Base-by-base conservation (phyloP, 352 stramenopile genomes). In the Halophytophthora batemanensis region DNA sequence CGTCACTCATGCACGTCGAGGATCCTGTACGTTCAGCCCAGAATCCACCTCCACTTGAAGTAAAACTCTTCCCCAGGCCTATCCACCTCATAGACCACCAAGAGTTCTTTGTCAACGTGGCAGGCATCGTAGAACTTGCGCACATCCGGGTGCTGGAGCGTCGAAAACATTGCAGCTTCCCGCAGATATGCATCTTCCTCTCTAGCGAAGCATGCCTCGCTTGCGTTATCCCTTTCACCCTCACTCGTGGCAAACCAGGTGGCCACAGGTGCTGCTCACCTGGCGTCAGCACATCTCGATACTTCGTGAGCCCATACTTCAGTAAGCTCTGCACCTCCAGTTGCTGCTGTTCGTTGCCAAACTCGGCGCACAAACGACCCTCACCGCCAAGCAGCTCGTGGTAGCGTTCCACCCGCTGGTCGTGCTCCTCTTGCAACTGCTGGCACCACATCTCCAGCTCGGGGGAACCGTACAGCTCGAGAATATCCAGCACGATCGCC, bases 71-170 rank as follows among this genome's bases (percentile, higher is more conserved):
- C 4, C 17, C 19, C 44, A 17, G 14, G 5, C n/a, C 35, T 34
- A n/a, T n/a, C n/a, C n/a, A n/a, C n/a, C n/a, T n/a, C n/a, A 21
- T 43, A 25, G 11, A 36, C 23, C 13, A 52, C 23, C 12, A 52
- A 40, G 7, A 34, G n/a, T 8, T 34, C 22, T 3, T 53, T 38
- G 43, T 51, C 48, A 12, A 66, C 50, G 28, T 70, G 61, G 18
- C 51, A 70, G 1, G 51, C 61, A 1, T 51, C 61, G 14, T 51
- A 61, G 10, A 70, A 34, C 12, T 50, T 43, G 5, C 60, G 39
- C 41, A 70, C 33, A 37, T 70, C 38, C 0, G 57, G 56, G 38
- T 70, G 61, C 2, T 50, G 45, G 6, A 62, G 28, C 37, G 37
- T 17, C 5, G 35, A 19, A 47, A 41, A 66, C 11, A 51, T 22